These are phyloP conservation scores for Geranium rotundifolium DNA, from an alignment of 345 rosid species.

Conservation along the genomic window DNA sequence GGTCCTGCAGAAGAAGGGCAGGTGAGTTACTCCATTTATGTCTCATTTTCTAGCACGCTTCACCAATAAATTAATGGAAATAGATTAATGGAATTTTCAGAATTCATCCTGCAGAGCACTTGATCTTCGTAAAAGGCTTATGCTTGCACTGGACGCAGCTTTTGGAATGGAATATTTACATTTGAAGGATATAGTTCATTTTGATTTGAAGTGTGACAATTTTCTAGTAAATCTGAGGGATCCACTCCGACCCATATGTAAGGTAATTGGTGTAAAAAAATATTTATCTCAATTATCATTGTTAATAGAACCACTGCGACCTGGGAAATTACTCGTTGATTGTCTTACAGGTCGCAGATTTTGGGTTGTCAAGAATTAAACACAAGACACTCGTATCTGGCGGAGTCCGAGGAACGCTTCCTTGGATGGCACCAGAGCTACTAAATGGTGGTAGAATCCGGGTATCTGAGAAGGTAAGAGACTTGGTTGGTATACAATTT, in stretches of 20 bases:
- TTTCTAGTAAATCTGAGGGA: constrained; percentile 81
- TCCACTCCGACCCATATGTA: constrained; percentile 85
- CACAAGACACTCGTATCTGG: constrained; percentile 82
- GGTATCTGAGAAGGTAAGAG: constrained; percentile 73
- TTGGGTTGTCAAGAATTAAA: constrained; percentile 87
- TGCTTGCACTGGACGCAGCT: constrained; percentile 76
- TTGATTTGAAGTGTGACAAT: constrained; percentile 94
- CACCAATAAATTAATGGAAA: constrained; percentile 1
- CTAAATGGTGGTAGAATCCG: constrained; percentile 65
- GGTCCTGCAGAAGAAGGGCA: constrained; percentile 53
- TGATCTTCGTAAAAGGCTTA: constrained; percentile 69
- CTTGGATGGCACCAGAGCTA: constrained; percentile 97
- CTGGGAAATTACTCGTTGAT: constrained; percentile 1
- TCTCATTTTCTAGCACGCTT: neutral
- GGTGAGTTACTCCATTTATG: constrained; percentile 20
- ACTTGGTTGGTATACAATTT: neutral
- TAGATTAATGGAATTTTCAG: constrained; percentile 11
- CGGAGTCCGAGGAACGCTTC: constrained; percentile 92
- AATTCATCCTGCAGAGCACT: constrained; percentile 39
- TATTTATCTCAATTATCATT: neutral
- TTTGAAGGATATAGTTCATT: constrained; percentile 73
- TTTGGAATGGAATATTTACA: constrained; percentile 97
- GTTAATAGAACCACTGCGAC: neutral
- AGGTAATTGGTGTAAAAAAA: constrained; percentile 28
- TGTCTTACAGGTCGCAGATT: constrained; percentile 70